Percentiles rank a stretch among this genome's conserved stretches.
Evolutionary conservation across 495 filamentous ascomycete species (phyloP).

Genomic region (Aspergillus bertholletiae): DNA sequence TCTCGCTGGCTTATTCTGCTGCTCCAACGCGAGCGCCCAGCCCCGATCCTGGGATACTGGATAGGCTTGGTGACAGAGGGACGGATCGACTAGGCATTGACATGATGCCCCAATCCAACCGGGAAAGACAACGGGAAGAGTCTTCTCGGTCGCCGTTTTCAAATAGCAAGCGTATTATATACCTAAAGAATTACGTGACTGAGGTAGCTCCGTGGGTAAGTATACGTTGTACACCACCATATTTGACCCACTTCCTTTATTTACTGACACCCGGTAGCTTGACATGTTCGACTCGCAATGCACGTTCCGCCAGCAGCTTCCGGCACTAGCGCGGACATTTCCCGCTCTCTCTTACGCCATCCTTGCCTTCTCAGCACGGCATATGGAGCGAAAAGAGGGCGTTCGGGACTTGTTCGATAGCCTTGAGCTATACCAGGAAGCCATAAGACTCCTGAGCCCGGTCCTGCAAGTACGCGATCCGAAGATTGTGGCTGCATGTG

Average conservation of each 20-base stretch:
- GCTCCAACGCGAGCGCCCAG: slow-evolving; percentile 25
- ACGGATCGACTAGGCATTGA: neutral
- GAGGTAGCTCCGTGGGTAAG: slow-evolving; percentile 42
- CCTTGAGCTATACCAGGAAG: slow-evolving; percentile 43
- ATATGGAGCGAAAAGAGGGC: slow-evolving; percentile 39
- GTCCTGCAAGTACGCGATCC: slow-evolving; percentile 34
- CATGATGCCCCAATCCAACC: neutral
- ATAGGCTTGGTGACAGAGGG: neutral
- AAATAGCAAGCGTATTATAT: slow-evolving; percentile 26
- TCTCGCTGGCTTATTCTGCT: slow-evolving; percentile 33
- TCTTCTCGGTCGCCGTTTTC: slow-evolving; percentile 21
- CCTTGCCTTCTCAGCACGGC: slow-evolving; percentile 40
- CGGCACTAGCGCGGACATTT: slow-evolving; percentile 33
- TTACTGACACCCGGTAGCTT: slow-evolving; percentile 26
- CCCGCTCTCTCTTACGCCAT: slow-evolving; percentile 39
- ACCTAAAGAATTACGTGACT: slow-evolving; percentile 43
- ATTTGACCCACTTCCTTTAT: neutral
- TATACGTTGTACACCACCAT: neutral
- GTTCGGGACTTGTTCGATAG: slow-evolving; percentile 35
- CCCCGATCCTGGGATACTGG: slow-evolving; percentile 10
- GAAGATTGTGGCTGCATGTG: slow-evolving; percentile 37
- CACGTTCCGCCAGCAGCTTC: slow-evolving; percentile 39
- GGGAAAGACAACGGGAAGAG: neutral
- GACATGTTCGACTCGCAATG: slow-evolving; percentile 49
- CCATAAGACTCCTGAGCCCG: slow-evolving; percentile 37